These are phyloP conservation scores for Candida glucosophila DNA, from an alignment of 1,139 yeast genomes.

Conservation along the genomic window DNA sequence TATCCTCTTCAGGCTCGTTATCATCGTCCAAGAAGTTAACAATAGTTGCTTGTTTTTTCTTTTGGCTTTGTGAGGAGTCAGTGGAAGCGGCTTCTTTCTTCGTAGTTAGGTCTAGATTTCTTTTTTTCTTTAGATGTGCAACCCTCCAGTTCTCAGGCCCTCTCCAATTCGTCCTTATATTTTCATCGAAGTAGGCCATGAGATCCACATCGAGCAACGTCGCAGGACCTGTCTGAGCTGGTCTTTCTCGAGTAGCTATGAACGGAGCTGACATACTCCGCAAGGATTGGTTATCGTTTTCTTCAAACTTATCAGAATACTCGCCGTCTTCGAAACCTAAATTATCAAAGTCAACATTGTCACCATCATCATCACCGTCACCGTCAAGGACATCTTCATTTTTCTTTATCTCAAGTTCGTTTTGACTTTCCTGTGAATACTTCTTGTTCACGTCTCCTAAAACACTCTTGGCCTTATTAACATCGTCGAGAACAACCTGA, in stretches of 20 bases:
- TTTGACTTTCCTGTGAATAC: slow-evolving; percentile 12
- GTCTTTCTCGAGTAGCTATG: too few relatives aligned
- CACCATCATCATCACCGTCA: slow-evolving; percentile 10
- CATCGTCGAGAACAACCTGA: slow-evolving; percentile 45
- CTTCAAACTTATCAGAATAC: slow-evolving; percentile 13
- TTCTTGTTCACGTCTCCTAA: slow-evolving; percentile 39
- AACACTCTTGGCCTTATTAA: slow-evolving; percentile 45
- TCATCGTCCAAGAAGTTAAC: slow-evolving; percentile 43
- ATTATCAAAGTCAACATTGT: too few relatives aligned
- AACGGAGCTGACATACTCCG: too few relatives aligned
- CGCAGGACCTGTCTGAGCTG: slow-evolving; percentile 10
- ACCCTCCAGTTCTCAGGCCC: slow-evolving; percentile 95
- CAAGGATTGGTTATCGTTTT: slow-evolving; percentile 20
- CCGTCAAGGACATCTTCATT: slow-evolving; percentile 24
- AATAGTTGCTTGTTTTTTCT: slow-evolving; percentile 7
- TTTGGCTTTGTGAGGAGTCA: slow-evolving; percentile 1
- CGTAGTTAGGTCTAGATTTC: slow-evolving; percentile 10
- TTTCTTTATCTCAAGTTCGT: slow-evolving; percentile 28
- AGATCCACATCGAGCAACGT: slow-evolving; percentile 53
- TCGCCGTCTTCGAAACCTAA: slow-evolving; percentile 27
- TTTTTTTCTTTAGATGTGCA: slow-evolving; percentile 10
- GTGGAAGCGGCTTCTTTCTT: slow-evolving; percentile 5
- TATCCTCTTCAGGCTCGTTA: slow-evolving; percentile 31
- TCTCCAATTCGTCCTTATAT: slow-evolving; percentile 58
- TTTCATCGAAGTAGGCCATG: slow-evolving; percentile 72